phyloP scores from a whole-genome alignment of 768 basidiomycete species.

The Inosperma sp. region DNA sequence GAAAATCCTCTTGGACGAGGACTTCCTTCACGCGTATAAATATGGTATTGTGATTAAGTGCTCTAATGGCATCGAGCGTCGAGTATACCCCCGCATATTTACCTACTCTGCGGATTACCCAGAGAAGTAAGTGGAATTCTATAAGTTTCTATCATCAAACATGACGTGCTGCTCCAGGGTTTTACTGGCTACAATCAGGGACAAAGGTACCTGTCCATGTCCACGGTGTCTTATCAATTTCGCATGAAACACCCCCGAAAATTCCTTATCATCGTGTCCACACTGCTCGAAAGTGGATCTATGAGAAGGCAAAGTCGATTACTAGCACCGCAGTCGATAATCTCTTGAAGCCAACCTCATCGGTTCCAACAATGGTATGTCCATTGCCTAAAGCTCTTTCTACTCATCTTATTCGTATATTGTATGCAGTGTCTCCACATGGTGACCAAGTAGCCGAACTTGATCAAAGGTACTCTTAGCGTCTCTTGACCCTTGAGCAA shows the following conservation, averaged over 20 bases:
- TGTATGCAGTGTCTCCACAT: too few relatives aligned
- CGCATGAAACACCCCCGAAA: background rate
- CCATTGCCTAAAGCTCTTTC: too few relatives aligned
- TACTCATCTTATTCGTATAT: too few relatives aligned
- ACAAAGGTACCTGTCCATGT: conserved; percentile 26
- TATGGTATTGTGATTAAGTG: conserved; percentile 28
- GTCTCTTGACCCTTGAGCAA: too few relatives aligned
- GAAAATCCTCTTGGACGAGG: conserved; percentile 20
- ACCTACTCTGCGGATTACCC: conserved; percentile 33
- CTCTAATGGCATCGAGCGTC: conserved; percentile 22
- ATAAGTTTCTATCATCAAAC: background rate
- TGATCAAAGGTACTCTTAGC: too few relatives aligned
- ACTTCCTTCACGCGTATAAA: conserved; percentile 22
- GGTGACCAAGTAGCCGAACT: too few relatives aligned
- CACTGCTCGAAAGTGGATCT: background rate
- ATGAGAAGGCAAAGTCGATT: background rate
- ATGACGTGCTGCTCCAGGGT: too few relatives aligned
- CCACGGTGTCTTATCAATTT: conserved; percentile 23
- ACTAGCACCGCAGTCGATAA: background rate
- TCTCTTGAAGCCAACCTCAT: background rate
- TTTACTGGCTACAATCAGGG: conserved; percentile 20
- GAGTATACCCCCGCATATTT: conserved; percentile 25
- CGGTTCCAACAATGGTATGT: background rate
- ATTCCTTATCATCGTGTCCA: background rate
- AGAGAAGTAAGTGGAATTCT: conserved; percentile 25